Evolutionary conservation across 106 monocot species (phyloP).

Genomic region (Chionographis japonica): DNA sequence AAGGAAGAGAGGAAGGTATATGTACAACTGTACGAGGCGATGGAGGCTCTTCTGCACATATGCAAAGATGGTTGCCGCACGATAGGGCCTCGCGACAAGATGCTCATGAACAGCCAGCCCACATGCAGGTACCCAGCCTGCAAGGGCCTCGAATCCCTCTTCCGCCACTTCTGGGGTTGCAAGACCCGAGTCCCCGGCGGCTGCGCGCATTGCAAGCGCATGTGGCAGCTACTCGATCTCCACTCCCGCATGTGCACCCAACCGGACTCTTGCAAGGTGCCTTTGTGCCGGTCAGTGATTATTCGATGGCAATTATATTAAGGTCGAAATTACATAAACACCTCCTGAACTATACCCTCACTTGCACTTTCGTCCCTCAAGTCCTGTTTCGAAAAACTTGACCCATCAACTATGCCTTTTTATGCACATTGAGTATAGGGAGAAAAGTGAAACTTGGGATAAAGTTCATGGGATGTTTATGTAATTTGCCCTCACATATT

Average conservation of each 20-base stretch:
- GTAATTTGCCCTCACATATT: background rate
- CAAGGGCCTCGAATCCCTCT: conserved; percentile 43
- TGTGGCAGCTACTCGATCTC: conserved; percentile 70
- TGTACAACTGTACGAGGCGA: conserved; percentile 44
- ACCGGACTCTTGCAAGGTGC: conserved; percentile 48
- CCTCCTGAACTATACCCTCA: too few species aligned
- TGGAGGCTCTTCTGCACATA: conserved; percentile 59
- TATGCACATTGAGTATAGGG: too few species aligned
- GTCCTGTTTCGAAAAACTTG: too few species aligned
- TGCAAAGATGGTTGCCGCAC: conserved; percentile 45
- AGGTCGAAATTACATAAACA: too few species aligned
- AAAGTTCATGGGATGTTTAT: too few species aligned
- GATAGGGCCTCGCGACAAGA: conserved; percentile 52
- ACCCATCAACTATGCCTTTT: too few species aligned
- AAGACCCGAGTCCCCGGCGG: conserved; percentile 45
- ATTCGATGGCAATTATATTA: background rate
- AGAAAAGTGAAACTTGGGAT: too few species aligned
- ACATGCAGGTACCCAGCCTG: conserved; percentile 39
- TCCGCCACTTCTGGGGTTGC: conserved; percentile 58
- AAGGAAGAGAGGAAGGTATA: conserved; percentile 43
- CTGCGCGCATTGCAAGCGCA: conserved; percentile 51
- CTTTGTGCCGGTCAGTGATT: conserved; percentile 44
- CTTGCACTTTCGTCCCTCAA: too few species aligned
- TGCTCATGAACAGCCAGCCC: conserved; percentile 14
- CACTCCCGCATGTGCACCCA: conserved; percentile 48